These are phyloP conservation scores for Zasmidium cellare DNA, from an alignment of 2,329 filamentous ascomycete species.

Conservation along the genomic window DNA sequence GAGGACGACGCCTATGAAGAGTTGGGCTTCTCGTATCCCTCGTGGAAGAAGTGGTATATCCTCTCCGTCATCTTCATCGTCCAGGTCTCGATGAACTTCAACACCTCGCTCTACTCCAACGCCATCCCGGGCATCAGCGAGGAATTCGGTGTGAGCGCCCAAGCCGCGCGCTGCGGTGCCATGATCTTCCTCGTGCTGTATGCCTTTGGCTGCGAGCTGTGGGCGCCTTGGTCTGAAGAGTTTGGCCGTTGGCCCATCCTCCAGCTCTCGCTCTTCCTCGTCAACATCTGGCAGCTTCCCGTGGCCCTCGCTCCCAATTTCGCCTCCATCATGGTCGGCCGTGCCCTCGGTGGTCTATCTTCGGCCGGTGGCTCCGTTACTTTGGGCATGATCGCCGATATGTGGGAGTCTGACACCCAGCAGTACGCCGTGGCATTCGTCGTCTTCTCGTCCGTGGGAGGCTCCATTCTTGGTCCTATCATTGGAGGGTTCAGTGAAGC, in stretches of 20 bases:
- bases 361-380: constrained; percentile 67
- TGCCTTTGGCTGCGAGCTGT: constrained; percentile 53
- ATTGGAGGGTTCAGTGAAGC: constrained; percentile 38
- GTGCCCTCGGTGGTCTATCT: constrained; percentile 57
- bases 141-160: constrained; percentile 48
- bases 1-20: constrained; percentile 35
- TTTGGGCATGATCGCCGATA: constrained; percentile 65
- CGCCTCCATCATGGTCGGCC: constrained; percentile 47
- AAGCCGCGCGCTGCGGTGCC: constrained; percentile 50
- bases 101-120: constrained; percentile 58
- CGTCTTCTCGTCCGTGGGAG: constrained; percentile 44
- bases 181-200: constrained; percentile 54
- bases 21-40: constrained; percentile 48
- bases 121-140: constrained; percentile 48
- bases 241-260: constrained; percentile 54
- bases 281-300: constrained; percentile 57
- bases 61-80: constrained; percentile 54
- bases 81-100: constrained; percentile 61
- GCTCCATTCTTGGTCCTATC: constrained; percentile 39
- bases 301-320: constrained; percentile 49
- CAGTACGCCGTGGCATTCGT: constrained; percentile 64
- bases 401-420: constrained; percentile 61
- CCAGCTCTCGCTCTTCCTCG: constrained; percentile 52
- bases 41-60: constrained; percentile 54
- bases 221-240: constrained; percentile 56